Evolutionary conservation across 108 stramenopile genomes (phyloP).

Genomic region (Cyclotella kingstonii): DNA sequence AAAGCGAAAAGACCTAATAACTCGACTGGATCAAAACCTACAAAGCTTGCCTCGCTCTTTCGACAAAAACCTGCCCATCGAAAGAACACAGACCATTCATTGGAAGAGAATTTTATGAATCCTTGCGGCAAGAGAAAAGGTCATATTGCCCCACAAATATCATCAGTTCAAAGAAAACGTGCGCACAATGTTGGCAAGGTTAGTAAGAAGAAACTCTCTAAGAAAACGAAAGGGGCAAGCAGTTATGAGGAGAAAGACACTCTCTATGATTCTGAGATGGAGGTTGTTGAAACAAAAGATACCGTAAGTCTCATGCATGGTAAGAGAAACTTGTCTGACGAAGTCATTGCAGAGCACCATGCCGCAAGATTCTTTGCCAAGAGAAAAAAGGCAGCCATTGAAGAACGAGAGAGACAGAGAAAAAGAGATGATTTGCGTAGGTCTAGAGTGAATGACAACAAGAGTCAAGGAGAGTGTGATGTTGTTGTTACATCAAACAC

Average conservation of each 20-base stretch:
- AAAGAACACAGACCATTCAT: too few relatives aligned
- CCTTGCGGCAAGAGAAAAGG: too few relatives aligned
- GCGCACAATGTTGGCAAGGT: background rate
- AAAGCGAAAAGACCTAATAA: too few relatives aligned
- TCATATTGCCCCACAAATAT: too few relatives aligned
- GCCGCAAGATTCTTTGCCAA: constrained; percentile 57
- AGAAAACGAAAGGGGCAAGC: constrained; percentile 1
- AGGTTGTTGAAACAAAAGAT: background rate
- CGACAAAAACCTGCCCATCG: too few relatives aligned
- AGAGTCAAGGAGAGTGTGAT: background rate
- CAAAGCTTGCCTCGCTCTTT: too few relatives aligned
- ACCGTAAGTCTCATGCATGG: background rate
- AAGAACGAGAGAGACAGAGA: constrained; percentile 52
- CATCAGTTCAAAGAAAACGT: too few relatives aligned
- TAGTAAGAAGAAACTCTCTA: constrained; percentile 2
- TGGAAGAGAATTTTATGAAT: too few relatives aligned
- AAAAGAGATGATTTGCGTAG: constrained; percentile 34
- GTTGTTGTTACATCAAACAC: background rate
- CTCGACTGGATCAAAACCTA: too few relatives aligned
- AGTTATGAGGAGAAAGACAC: background rate
- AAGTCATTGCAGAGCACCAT: constrained; percentile 49
- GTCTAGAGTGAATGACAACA: constrained; percentile 1
- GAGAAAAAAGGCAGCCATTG: constrained; percentile 35
- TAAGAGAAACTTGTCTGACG: constrained; percentile 13
- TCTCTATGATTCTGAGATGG: too few relatives aligned